A percentile compares a stretch with the other conserved stretches of the same genome.
These are phyloP conservation scores for Pseudogymnoascus sp. DNA, from an alignment of 2,329 filamentous ascomycete species.

Conservation along the genomic window DNA sequence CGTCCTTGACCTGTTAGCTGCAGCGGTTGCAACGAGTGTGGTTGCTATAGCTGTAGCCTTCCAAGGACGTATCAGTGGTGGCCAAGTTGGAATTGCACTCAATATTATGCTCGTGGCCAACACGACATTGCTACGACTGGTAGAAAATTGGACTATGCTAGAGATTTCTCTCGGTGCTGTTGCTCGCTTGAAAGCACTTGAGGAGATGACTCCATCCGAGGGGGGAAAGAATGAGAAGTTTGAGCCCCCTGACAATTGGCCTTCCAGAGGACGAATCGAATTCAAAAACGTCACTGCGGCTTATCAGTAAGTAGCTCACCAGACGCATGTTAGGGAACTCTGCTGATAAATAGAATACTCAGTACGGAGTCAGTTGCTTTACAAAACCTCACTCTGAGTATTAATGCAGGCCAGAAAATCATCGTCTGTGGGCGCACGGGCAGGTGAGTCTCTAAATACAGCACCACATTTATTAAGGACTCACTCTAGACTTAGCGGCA, in stretches of 20 bases:
- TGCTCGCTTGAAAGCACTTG: conserved; percentile 46
- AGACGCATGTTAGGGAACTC: too few species aligned
- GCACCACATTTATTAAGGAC: too few species aligned
- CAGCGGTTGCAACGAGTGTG: conserved; percentile 14
- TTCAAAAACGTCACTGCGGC: conserved; percentile 27
- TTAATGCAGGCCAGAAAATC: conserved; percentile 42
- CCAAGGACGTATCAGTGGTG: conserved; percentile 16
- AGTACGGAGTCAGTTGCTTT: conserved; percentile 14
- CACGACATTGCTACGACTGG: conserved; percentile 20
- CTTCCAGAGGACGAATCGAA: conserved; percentile 27
- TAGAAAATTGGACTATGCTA: conserved; percentile 46
- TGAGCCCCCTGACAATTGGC: conserved; percentile 27
- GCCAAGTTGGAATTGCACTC: conserved; percentile 21
- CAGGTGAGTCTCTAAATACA: conserved; percentile 19
- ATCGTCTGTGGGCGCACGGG: conserved; percentile 49
- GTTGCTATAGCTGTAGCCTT: conserved; percentile 18
- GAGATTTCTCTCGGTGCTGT: conserved; percentile 54
- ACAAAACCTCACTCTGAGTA: conserved; percentile 35
- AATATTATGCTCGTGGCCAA: conserved; percentile 22
- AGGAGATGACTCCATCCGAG: conserved; percentile 35
- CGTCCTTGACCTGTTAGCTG: conserved; percentile 30
- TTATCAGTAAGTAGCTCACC: conserved; percentile 20
- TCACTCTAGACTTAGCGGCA: conserved; percentile 23
- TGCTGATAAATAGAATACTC: too few species aligned
- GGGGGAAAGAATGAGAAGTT: conserved; percentile 11